Evolutionary conservation across 306 rosid species (phyloP), one percentile per base, ranked within the genome.

Genomic region (Cotoneaster glaucophyllus): DNA sequence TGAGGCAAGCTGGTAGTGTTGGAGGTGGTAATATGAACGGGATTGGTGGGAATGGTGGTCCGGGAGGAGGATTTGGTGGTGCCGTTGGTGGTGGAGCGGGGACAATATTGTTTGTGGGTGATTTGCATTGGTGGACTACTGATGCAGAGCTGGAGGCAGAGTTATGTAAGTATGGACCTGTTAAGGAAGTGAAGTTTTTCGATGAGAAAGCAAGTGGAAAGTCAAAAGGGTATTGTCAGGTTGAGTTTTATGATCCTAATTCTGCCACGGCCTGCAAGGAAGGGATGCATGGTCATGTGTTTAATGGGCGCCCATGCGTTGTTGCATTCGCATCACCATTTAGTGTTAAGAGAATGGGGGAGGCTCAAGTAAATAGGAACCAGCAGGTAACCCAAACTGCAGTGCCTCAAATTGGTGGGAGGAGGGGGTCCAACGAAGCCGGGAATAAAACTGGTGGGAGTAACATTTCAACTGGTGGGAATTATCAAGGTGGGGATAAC

Each of bases 161-260:
- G 73, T 87, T 96, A 32, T 88, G 90, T 41, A 90, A 89, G 86
- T 96, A 92, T 74, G 99, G 99, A 52, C 76, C 83, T 9, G 94
- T 96, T 73, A 96, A 90, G 88, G 99, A 96, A 87, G 90, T 96
- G 57, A 96, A 88, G 87, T 96, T 96, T 84, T 92, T 71, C 0
- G 99, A 96, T n/a, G 99, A 96, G 93, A 96, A 90, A 82, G 99
- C 99, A 0, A 96, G 99, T 80, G 97, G 98, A 71, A 95, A 95
- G 64, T 95, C 98, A 0, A 95, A 95, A 81, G 98, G 98, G 50
- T 96, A 96, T 79, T 96, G 97, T 80, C 98, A 96, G 87, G 99
- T 89, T 70, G 99, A 96, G 67, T 96, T 96, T 83, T 89, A 58
- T 78, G 98, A 96, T 2, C 62, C 98, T 32, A 62, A 44, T 74